Evolutionary conservation across 2,329 filamentous ascomycete species (phyloP), one percentile per base, ranked within the genome.

Genomic region (Pseudogymnoascus pannorum): DNA sequence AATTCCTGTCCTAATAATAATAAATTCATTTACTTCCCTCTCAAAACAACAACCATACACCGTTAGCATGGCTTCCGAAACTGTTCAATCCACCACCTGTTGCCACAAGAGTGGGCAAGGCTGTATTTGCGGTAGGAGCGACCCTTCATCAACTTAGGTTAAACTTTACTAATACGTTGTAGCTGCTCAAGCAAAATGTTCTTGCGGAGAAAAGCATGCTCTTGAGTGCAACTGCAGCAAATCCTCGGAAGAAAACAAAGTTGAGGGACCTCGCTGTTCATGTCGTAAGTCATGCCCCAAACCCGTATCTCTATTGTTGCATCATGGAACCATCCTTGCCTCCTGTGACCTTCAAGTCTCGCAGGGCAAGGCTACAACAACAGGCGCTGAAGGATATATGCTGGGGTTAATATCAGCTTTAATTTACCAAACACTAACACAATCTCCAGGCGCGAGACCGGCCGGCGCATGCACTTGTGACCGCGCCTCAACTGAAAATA

Each of bases 191-290:
- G 85, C 85, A 7, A 87, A 80, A 63, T 96, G 92, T 84, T 95
- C 91, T 14, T 97, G 93, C 74, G 93, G 93, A 72, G 86, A 96
- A 79, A 83, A 94, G 73, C 84, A 86, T 3, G 93, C 93, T 58
- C 85, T 96, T 57, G 81, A 92, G 74, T 97, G 93, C 84, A 88
- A 80, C 65, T 97, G 93, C 78, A 85, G 85, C 70, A 92, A 91
- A 75, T 83, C 92, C 3, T 66, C 81, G 3, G 76, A 79, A 14
- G 92, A 97, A 81, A 97, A 97, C 80, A 77, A 77, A 40, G 73
- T 90, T 61, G 74, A 79, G 5, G 91, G 91, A 5, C 81, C 89
- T 38, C 82, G 90, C 68, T 96, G 91, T 81, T 92, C 89, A 48
- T 96, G 92, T 80, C 84, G 91, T 72, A 71, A 20, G 70, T 70